Evolutionary conservation across 2,329 filamentous ascomycete genomes (phyloP).

Genomic region (Fusarium brevicatenulatum): DNA sequence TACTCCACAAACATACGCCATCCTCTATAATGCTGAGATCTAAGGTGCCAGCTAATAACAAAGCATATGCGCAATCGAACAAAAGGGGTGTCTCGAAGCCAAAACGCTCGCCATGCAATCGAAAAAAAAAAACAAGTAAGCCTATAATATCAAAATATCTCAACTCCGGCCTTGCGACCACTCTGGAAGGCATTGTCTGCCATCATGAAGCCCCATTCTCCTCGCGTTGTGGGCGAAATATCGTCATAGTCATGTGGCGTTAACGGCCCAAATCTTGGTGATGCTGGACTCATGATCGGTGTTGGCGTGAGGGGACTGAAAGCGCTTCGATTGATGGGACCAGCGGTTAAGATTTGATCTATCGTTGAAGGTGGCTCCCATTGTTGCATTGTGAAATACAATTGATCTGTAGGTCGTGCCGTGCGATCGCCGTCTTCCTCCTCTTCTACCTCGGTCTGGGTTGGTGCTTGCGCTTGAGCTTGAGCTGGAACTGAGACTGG

Average conservation of each 20-base stretch:
- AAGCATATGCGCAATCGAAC: constrained; percentile 8
- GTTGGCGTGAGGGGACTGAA: constrained; percentile 40
- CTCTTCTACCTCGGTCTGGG: constrained; percentile 34
- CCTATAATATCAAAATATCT: constrained; percentile 37
- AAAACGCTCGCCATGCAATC: constrained; percentile 19
- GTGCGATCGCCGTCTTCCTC: constrained; percentile 53
- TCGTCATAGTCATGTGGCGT: constrained; percentile 71
- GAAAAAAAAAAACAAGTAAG: not conserved
- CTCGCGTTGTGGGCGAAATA: constrained; percentile 69
- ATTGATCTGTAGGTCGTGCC: constrained; percentile 49
- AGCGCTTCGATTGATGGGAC: constrained; percentile 29
- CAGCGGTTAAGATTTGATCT: constrained; percentile 54
- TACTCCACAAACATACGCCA: constrained; percentile 6
- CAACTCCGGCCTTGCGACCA: constrained; percentile 61
- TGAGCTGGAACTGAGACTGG: not conserved
- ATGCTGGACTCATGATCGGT: constrained; percentile 37
- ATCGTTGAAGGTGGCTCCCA: constrained; percentile 53
- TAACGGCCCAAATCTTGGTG: constrained; percentile 55
- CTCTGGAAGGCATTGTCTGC: constrained; percentile 57
- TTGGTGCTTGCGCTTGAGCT: not conserved
- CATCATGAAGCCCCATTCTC: constrained; percentile 72
- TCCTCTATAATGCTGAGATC: constrained; percentile 16
- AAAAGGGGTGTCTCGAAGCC: constrained; percentile 18
- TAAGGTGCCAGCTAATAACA: constrained; percentile 11
- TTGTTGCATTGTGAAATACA: constrained; percentile 41